Conservation (phyloP, 1,139 yeast species). For the Meyerozyma carpophila region DNA sequence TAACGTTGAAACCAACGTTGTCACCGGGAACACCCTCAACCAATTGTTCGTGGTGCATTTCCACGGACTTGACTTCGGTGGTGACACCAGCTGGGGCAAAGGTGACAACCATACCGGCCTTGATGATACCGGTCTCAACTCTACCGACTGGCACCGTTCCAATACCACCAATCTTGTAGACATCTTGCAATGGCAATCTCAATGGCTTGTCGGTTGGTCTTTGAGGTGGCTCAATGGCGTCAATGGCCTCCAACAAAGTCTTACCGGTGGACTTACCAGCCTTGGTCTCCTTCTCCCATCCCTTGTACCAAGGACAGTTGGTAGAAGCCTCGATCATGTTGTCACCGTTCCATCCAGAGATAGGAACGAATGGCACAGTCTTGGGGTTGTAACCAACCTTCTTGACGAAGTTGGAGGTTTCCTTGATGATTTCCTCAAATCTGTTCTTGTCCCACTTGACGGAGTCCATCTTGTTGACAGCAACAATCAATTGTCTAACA, state of each 20-base stretch:
- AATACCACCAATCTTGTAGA: constrained; percentile 90
- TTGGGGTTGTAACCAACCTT: constrained; percentile 92
- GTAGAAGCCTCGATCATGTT: constrained; percentile 81
- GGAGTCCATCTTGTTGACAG: constrained; percentile 92
- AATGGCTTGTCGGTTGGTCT: constrained; percentile 90
- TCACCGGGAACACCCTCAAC: constrained; percentile 88
- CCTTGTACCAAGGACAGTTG: constrained; percentile 91
- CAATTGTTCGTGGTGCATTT: constrained; percentile 90
- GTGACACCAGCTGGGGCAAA: constrained; percentile 92
- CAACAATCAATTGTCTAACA: constrained; percentile 84
- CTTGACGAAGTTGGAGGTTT: constrained; percentile 83
- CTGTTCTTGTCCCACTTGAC: constrained; percentile 80
- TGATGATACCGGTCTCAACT: constrained; percentile 88
- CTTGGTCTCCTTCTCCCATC: constrained; percentile 85
- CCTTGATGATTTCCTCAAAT: constrained; percentile 79
- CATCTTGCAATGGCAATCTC: constrained; percentile 90
- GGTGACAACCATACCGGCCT: constrained; percentile 88
- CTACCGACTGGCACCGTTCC: constrained; percentile 95
- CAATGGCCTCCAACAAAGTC: constrained; percentile 85
- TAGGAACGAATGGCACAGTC: constrained; percentile 88
- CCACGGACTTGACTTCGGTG: constrained; percentile 90
- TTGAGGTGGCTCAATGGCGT: constrained; percentile 77
- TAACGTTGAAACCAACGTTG: constrained; percentile 93
- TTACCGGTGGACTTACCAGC: constrained; percentile 73
- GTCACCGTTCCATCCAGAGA: constrained; percentile 94